phyloP scores from a whole-genome alignment of 73 alveolate species.

The Paraurostyla sp. region DNA sequence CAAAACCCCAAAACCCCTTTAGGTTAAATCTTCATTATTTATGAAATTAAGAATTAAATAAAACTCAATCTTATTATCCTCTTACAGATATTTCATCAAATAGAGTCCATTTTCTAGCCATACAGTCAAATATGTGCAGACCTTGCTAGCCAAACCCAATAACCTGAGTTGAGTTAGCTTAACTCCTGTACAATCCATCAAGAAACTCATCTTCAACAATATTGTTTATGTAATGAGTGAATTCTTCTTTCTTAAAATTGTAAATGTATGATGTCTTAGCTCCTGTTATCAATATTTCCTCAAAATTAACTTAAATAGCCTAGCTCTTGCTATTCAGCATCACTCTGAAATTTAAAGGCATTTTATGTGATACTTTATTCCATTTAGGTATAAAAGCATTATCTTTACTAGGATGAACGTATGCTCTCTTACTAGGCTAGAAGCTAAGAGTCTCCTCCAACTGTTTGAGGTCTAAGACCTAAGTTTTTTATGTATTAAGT shows the following conservation, averaged over 20 bases:
- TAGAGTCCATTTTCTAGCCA: slow-evolving; percentile 53
- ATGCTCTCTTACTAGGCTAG: slow-evolving; percentile 6
- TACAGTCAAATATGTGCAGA: slow-evolving; percentile 32
- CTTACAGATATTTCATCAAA: background rate
- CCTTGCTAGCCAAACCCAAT: slow-evolving; percentile 26
- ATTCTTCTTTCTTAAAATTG: slow-evolving; percentile 24
- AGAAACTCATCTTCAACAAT: slow-evolving; percentile 37
- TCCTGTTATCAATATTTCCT: slow-evolving; percentile 32
- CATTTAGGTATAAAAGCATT: slow-evolving; percentile 58
- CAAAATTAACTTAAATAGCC: slow-evolving; percentile 38
- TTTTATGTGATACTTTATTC: slow-evolving; percentile 14
- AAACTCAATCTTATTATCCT: background rate
- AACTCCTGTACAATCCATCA: slow-evolving; percentile 47
- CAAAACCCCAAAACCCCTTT: slow-evolving; percentile 16
- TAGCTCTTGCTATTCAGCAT: background rate
- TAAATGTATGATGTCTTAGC: slow-evolving; percentile 21
- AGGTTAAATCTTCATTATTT: background rate
- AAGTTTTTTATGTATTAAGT: background rate
- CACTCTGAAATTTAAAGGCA: slow-evolving; percentile 45
- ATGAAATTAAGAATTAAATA: background rate
- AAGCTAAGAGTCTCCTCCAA: slow-evolving; percentile 24
- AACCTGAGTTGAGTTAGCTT: slow-evolving; percentile 14
- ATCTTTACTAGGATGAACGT: slow-evolving; percentile 24
- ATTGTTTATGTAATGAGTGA: slow-evolving; percentile 40
- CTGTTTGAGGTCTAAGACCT: slow-evolving; percentile 28